phyloP scores from a whole-genome alignment of 495 filamentous ascomycete genomes.

The Lasiosphaeris hirsuta region DNA sequence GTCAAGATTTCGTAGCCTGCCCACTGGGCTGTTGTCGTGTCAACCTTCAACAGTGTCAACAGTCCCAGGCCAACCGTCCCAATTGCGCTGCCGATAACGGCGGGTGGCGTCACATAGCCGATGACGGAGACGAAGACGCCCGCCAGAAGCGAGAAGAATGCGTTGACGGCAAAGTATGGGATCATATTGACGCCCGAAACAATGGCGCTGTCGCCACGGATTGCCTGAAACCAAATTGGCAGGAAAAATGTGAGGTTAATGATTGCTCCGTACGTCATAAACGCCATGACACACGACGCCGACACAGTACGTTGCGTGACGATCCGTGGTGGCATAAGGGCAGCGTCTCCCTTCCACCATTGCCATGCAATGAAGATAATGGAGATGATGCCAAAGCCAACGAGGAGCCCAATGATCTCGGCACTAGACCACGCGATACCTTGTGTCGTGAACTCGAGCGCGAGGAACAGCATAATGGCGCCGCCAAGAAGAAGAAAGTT shows the following conservation, averaged over 20 bases:
- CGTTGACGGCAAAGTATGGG: slow-evolving; percentile 59
- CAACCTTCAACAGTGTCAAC: slow-evolving; percentile 54
- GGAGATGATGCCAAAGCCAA: slow-evolving; percentile 39
- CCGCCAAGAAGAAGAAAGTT: slow-evolving; percentile 45
- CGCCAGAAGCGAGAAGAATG: slow-evolving; percentile 53
- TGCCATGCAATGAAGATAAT: slow-evolving; percentile 21
- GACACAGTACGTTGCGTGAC: slow-evolving; percentile 61
- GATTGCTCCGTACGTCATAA: slow-evolving; percentile 34
- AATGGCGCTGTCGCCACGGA: slow-evolving; percentile 60
- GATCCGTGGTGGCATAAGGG: slow-evolving; percentile 30
- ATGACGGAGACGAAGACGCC: slow-evolving; percentile 33
- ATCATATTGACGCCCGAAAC: slow-evolving; percentile 66
- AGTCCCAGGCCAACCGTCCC: slow-evolving; percentile 61
- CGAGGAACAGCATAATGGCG: slow-evolving; percentile 45
- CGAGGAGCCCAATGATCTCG: slow-evolving; percentile 29
- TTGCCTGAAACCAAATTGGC: slow-evolving; percentile 66
- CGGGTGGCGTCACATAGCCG: slow-evolving; percentile 48
- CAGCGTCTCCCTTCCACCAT: slow-evolving; percentile 25
- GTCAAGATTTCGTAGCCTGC: slow-evolving; percentile 57
- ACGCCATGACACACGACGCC: slow-evolving; percentile 42
- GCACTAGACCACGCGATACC: slow-evolving; percentile 41
- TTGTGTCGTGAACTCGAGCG: slow-evolving; percentile 47
- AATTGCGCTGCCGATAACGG: slow-evolving; percentile 50
- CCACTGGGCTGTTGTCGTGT: slow-evolving; percentile 54
- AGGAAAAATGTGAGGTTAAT: slow-evolving; percentile 57